phyloP scores from a whole-genome alignment of 768 basidiomycete species.

The Tubosaeta sp. region DNA sequence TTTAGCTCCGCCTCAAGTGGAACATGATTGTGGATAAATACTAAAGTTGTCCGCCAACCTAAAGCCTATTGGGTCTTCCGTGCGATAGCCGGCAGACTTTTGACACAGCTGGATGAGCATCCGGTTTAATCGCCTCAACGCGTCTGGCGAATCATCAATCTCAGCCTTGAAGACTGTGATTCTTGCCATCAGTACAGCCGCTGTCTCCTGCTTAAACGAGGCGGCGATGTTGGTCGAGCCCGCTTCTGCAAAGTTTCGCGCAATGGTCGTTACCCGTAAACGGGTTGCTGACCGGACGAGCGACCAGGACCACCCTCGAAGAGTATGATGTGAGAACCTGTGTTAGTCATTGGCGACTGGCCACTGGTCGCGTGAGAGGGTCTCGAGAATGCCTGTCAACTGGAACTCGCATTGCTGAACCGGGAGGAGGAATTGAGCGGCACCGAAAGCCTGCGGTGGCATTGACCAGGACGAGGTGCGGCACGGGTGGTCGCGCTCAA shows the following conservation, averaged over 20 bases:
- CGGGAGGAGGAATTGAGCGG: slow-evolving; percentile 88
- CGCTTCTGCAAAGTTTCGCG: slow-evolving; percentile 95
- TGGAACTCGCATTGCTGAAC: slow-evolving; percentile 94
- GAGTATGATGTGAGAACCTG: slow-evolving; percentile 93
- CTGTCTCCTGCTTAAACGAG: slow-evolving; percentile 96
- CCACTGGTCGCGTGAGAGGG: slow-evolving; percentile 90
- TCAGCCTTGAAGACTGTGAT: slow-evolving; percentile 99
- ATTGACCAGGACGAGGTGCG: slow-evolving; percentile 79
- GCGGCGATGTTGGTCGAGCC: slow-evolving; percentile 91
- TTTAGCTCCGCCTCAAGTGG: slow-evolving; percentile 94
- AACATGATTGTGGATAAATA: slow-evolving; percentile 99
- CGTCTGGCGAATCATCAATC: slow-evolving; percentile 96
- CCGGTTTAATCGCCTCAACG: slow-evolving; percentile 93
- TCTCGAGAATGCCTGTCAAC: slow-evolving; percentile 88
- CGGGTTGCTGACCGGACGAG: slow-evolving; percentile 91
- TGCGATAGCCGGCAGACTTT: slow-evolving; percentile 98
- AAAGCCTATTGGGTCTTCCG: slow-evolving; percentile 95
- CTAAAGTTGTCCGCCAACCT: slow-evolving; percentile 92
- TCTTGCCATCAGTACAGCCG: slow-evolving; percentile 96
- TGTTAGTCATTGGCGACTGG: slow-evolving; percentile 95
- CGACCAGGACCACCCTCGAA: slow-evolving; percentile 95
- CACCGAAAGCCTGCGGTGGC: slow-evolving; percentile 76
- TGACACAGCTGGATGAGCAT: slow-evolving; percentile 99
- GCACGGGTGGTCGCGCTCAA: slow-evolving; percentile 70
- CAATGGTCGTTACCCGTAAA: slow-evolving; percentile 95